These are phyloP conservation scores for Alternaria ethzedia DNA, from an alignment of 2,329 filamentous ascomycete species.

Conservation along the genomic window DNA sequence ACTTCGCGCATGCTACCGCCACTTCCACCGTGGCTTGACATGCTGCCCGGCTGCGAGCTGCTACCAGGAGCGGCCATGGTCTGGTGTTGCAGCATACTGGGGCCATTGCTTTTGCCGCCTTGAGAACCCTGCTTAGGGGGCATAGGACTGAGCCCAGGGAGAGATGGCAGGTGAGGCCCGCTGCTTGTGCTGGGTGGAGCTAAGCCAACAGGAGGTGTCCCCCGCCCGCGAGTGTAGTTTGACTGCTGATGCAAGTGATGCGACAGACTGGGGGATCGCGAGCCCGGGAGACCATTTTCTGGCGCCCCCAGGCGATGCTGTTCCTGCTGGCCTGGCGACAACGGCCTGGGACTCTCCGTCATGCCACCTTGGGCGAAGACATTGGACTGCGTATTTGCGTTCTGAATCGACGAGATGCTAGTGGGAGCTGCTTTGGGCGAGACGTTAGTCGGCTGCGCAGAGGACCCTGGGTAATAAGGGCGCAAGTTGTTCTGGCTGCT, in stretches of 20 bases:
- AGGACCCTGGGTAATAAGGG: slow-evolving; percentile 45
- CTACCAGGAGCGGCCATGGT: slow-evolving; percentile 44
- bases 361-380: slow-evolving; percentile 75
- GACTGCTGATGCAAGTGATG: slow-evolving; percentile 71
- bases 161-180: slow-evolving; percentile 51
- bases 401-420: slow-evolving; percentile 46
- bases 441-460: slow-evolving; percentile 48
- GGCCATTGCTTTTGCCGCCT: slow-evolving; percentile 38
- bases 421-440: slow-evolving; percentile 48
- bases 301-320: slow-evolving; percentile 62
- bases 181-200: slow-evolving; percentile 51
- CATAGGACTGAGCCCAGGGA: slow-evolving; percentile 51
- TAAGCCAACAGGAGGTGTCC: slow-evolving; percentile 58
- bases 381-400: slow-evolving; percentile 51
- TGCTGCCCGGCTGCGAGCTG: slow-evolving; percentile 58
- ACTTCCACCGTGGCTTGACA: slow-evolving; percentile 63
- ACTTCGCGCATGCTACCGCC: slow-evolving; percentile 71
- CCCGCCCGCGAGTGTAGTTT: slow-evolving; percentile 62
- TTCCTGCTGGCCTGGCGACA: slow-evolving; percentile 69
- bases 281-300: slow-evolving; percentile 57
- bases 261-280: slow-evolving; percentile 70
- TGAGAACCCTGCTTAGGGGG: slow-evolving; percentile 41
- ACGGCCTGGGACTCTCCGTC: slow-evolving; percentile 85
- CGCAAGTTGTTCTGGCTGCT: slow-evolving; percentile 39
- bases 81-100: slow-evolving; percentile 52